Evolutionary conservation across 345 rosid genomes (phyloP), one percentile per base, ranked within the genome.

Genomic region (Aquilaria malaccensis): DNA sequence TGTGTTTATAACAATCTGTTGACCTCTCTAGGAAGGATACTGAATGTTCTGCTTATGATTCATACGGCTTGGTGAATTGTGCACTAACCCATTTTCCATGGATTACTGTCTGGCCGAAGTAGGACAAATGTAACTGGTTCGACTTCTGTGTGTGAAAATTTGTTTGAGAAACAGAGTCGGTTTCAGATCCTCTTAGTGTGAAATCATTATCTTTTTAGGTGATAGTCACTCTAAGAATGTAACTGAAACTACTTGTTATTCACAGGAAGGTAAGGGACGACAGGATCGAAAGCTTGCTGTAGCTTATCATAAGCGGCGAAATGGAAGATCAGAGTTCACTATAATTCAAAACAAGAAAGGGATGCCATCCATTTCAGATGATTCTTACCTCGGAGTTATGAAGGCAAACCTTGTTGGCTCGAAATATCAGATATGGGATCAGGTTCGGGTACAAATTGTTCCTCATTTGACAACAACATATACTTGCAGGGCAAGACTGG

Each of bases 201-300:
- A 50, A 11, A 50, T 48, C 51, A 37, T 37, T 37, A 37, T 3
- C 43, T 37, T 5, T 37, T 50, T 50, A 13, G 7, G 29, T 22
- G 29, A 50, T 50, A 50, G 54, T 7, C 29, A 6, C 29, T 50
- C 12, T 50, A 11, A 50, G 12, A 11, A 4, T 50, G 22, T 22
- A 22, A 22, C 22, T 50, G n/a, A 50, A 37, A 29, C 7, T 4
- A 9, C 43, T 37, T 37, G 43, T 37, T 37, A 37, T 30, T 70
- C 67, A 56, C 79, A 93, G 98, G 97, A 89, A 83, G 98, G 98
- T n/a, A 78, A 79, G 31, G 97, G 98, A 57, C 59, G 97, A 64
- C 86, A 84, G 74, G 81, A 87, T 69, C 76, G 98, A 60, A 89
- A 89, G 71, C 83, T 93, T 59, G 97, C 97, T 2, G 76, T 93